Evolutionary conservation across 129 eudicot genomes (phyloP), one percentile per base, ranked within the genome.

Genomic region (Lactuca sativa): DNA sequence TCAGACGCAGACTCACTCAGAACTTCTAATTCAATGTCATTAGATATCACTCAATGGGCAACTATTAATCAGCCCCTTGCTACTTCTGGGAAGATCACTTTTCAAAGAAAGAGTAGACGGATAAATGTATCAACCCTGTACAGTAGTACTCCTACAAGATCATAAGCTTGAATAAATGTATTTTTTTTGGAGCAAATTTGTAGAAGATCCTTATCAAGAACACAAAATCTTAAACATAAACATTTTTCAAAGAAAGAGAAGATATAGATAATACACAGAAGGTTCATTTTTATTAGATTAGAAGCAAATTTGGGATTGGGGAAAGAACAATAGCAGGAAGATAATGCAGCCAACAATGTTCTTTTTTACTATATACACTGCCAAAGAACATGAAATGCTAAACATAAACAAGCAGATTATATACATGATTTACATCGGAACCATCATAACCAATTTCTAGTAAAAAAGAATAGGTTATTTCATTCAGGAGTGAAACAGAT

Each of bases 341-440:
- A 44, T 59, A 6, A 66, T 11, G 17, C 7, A 44, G 30, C 59
- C 47, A 58, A 67, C 49, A 1, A 40, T 62, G 67, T 11, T 47
- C 15, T 47, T 18, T 18, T 64, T 74, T 74, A 51, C 25, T 67
- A 75, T 59, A 67, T 30, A 52, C 74, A 68, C 34, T 51, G 58
- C 4, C 18, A 74, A 37, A 56, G 13, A 33, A 56, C 40, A 4
- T 33, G 11, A 74, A 17, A 52, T 60, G 31, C 30, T 15, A 52
- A 32, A 47, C 74, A 76, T 33, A 30, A 53, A 31, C 32, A 53
- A 69, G 16, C 40, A 1, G 34, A 66, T 66, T 78, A 78, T 72
- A 64, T 72, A 66, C 82, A 72, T 3, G 33, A 78, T 72, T 60
- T 49, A 72, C 65, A 73, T 18, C 56, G 10, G 32, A 30, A 9